phyloP scores from a whole-genome alignment of 2,329 filamentous ascomycete species.

The Fusarium odoratissimum region DNA sequence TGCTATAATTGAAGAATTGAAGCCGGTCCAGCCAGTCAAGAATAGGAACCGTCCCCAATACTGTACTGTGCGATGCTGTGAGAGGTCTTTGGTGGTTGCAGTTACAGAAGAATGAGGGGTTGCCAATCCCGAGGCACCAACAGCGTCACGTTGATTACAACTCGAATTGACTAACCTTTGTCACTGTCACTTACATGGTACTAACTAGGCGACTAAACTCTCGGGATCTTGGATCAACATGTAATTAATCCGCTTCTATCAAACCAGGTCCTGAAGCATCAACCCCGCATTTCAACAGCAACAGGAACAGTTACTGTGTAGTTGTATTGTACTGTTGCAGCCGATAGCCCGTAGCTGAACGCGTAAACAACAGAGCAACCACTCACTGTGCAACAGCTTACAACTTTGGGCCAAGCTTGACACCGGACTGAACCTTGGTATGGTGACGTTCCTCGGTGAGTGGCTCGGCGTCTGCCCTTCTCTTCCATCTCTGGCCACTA shows the following conservation, averaged over 20 bases:
- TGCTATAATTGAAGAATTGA: neutral
- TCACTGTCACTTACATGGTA: neutral
- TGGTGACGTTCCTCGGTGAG: conserved; percentile 40
- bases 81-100: neutral
- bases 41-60: neutral
- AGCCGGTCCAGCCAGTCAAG: neutral
- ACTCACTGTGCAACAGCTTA: conserved; percentile 15
- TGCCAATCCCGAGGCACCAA: conserved; percentile 30
- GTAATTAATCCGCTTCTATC: conserved; percentile 18
- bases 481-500: conserved; percentile 32
- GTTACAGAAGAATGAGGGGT: conserved; percentile 13
- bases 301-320: neutral
- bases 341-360: conserved; percentile 21
- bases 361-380: conserved; percentile 13
- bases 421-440: conserved; percentile 40
- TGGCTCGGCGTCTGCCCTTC: conserved; percentile 34
- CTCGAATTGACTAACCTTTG: conserved; percentile 28
- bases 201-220: neutral
- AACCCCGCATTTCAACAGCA: conserved; percentile 31
- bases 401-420: conserved; percentile 4
- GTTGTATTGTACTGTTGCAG: neutral
- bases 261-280: neutral
- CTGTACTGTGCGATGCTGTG: neutral
- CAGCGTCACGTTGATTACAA: conserved; percentile 26
- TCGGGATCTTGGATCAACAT: conserved; percentile 22